phyloP scores from a whole-genome alignment of 805 yeast species.

The Lachancea mirantina region DNA sequence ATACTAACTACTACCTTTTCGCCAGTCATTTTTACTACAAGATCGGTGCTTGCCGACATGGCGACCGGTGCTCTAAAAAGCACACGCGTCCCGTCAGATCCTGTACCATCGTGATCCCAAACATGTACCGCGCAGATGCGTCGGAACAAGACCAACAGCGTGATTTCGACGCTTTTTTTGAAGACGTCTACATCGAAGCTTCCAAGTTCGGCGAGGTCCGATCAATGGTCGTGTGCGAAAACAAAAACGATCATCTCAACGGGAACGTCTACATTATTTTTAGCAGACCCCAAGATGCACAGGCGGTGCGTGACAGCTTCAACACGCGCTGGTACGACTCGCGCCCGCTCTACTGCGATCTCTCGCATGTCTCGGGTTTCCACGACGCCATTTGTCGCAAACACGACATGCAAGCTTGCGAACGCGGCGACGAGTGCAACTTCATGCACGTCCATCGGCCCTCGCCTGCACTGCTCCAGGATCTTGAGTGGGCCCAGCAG shows the following conservation, averaged over 20 bases:
- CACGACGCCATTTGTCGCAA: slow-evolving; percentile 71
- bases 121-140: slow-evolving; percentile 18
- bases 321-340: slow-evolving; percentile 78
- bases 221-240: slow-evolving; percentile 71
- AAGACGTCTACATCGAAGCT: slow-evolving; percentile 64
- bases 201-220: slow-evolving; percentile 45
- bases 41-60: slow-evolving; percentile 92
- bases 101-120: slow-evolving; percentile 48
- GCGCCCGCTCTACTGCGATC: slow-evolving; percentile 71
- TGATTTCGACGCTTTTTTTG: slow-evolving; percentile 55
- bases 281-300: slow-evolving; percentile 48
- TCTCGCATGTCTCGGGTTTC: slow-evolving; percentile 66
- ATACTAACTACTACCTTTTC: slow-evolving; percentile 6
- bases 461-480: slow-evolving; percentile 34
- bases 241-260: slow-evolving; percentile 69
- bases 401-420: slow-evolving; percentile 55
- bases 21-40: slow-evolving; percentile 59
- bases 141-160: slow-evolving; percentile 31
- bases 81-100: slow-evolving; percentile 64
- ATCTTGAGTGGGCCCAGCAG: slow-evolving; percentile 38
- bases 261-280: slow-evolving; percentile 81
- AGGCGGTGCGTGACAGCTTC: slow-evolving; percentile 49
- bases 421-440: slow-evolving; percentile 79
- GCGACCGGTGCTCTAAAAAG: slow-evolving; percentile 72
- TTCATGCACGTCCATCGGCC: slow-evolving; percentile 75